Base-by-base conservation (phyloP, 2,329 filamentous ascomycete genomes). In the Trichoderma oligosporum region DNA sequence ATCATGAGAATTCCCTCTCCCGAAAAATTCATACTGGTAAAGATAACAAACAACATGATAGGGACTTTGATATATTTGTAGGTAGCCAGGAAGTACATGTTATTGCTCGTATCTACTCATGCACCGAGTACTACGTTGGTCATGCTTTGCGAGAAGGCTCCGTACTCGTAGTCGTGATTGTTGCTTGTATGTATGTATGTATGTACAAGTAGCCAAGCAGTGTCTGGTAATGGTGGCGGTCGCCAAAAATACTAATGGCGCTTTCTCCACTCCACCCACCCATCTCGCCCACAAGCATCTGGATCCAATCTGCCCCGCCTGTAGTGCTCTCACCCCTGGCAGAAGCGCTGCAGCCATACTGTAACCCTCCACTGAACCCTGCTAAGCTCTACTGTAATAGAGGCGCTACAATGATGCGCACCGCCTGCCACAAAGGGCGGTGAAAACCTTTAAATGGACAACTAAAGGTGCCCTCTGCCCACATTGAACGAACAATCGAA, bases 361-460 rank as follows among this genome's bases (percentile, higher is more conserved):
- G 29, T 47, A 16, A n/a, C n/a, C n/a, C n/a, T n/a, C n/a, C n/a
- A n/a, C n/a, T n/a, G n/a, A n/a, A n/a, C 36, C 48, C 48, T 35
- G 27, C 22, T 47, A n/a, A n/a, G n/a, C n/a, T 20, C 22, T 35
- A 31, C 47, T 54, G 51, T 41, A 36, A 25, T 39, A 33, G 14
- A 33, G 39, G 22, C 51, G 41, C 41, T 35, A 38, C 41, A 54
- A 31, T 20, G 20, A n/a, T 52, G 48, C 48, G 56, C 38, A 58
- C 48, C 56, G 48, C 56, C 56, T 58, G 42, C 56, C 42, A 56
- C 63, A 58, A 60, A 52, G 58, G 57, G 61, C 61, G 62, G 62
- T 63, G 61, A 62, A 61, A 62, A 61, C 46, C 55, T 56, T 56
- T 47, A 56, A 56, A 56, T 47, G 53, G 27, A 35, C 53, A 33